Conservation (phyloP, 163 green algal genomes). For the Chloromonas sp. region DNA sequence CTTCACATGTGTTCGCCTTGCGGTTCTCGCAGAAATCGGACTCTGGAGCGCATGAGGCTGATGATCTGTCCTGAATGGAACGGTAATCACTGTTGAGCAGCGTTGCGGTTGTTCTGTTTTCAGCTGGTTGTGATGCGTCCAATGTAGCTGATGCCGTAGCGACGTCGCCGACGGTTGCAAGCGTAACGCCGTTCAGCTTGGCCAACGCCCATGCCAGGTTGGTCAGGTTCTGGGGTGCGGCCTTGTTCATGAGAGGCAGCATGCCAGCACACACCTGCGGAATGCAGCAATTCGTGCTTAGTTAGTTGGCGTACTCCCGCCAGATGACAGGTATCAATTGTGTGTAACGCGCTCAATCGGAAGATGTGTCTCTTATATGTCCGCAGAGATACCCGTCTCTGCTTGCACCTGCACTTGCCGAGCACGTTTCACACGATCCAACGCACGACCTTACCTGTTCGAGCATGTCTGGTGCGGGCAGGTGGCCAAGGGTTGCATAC, state of each 20-base stretch:
- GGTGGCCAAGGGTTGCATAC: not conserved
- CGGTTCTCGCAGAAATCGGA: no score
- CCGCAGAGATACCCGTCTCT: not conserved
- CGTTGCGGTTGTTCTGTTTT: no score
- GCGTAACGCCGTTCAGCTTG: not conserved
- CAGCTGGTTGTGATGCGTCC: no score
- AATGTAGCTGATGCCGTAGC: no score
- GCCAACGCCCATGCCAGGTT: constrained; percentile 3
- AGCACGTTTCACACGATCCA: no score
- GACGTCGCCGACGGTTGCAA: no score
- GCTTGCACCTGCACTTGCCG: no score
- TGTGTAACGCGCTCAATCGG: not conserved
- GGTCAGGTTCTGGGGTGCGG: constrained; percentile 6
- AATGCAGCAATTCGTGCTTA: not conserved
- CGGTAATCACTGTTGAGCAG: no score
- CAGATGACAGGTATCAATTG: not conserved
- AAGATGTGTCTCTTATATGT: not conserved
- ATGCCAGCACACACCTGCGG: not conserved
- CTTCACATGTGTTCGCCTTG: no score
- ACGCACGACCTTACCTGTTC: no score
- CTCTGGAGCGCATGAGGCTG: no score
- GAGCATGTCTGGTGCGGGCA: not conserved
- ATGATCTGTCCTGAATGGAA: not conserved
- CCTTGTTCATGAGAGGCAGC: not conserved
- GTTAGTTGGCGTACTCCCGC: not conserved